These are phyloP conservation scores for Plasmodium fragile DNA, from an alignment of 169 alveolate species.

Conservation along the genomic window DNA sequence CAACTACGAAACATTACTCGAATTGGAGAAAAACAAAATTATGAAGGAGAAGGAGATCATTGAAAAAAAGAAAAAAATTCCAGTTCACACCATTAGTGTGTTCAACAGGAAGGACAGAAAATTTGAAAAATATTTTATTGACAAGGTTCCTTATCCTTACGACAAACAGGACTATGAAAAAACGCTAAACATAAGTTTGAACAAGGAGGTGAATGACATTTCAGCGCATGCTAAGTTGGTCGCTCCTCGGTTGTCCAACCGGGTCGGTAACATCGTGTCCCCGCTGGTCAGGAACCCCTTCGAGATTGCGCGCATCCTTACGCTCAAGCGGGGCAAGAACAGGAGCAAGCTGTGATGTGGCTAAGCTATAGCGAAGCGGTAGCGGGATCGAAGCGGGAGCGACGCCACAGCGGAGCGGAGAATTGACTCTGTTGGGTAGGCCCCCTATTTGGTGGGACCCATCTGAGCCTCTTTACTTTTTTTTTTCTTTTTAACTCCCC, in stretches of 20 bases:
- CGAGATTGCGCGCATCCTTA: conserved; percentile 32
- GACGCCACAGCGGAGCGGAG: too few species aligned
- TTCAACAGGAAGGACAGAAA: conserved; percentile 50
- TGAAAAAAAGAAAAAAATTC: conserved; percentile 46
- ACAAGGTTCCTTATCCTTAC: conserved; percentile 59
- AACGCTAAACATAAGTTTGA: conserved; percentile 41
- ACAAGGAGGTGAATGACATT: conserved; percentile 50
- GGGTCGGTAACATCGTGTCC: conserved; percentile 38
- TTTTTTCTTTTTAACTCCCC: neutral
- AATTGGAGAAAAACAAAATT: conserved; percentile 21
- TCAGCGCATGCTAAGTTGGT: conserved; percentile 8
- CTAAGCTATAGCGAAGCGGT: neutral
- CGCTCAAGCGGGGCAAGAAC: conserved; percentile 15
- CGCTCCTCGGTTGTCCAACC: conserved; percentile 32
- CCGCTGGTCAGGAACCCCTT: conserved; percentile 37
- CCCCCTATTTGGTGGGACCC: neutral
- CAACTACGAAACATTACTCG: conserved; percentile 48
- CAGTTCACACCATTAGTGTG: conserved; percentile 36
- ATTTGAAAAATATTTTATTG: conserved; percentile 29
- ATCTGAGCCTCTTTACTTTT: neutral
- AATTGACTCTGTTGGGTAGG: neutral
- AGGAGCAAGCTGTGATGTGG: conserved; percentile 13
- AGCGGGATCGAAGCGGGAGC: too few species aligned
- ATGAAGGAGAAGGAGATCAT: conserved; percentile 57
- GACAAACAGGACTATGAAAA: conserved; percentile 25